Percentiles rank a stretch among this genome's conserved stretches.
phyloP scores from a whole-genome alignment of 805 yeast genomes.

The Priceomyces fermenticarens region DNA sequence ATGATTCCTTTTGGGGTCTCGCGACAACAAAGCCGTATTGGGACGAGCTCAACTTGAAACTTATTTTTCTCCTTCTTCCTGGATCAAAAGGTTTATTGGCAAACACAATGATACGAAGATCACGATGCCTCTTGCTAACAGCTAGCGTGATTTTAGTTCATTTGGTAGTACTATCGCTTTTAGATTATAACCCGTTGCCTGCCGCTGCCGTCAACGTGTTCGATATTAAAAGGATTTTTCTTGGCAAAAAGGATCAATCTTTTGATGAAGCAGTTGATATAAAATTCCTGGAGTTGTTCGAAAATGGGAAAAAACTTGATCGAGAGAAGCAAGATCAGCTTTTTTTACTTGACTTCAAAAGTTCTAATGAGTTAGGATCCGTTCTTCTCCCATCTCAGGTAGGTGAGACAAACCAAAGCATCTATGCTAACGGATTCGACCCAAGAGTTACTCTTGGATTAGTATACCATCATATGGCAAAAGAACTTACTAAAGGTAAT shows the following conservation, averaged over 20 bases:
- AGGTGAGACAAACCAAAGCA: constrained; percentile 5
- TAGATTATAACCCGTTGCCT: constrained; percentile 9
- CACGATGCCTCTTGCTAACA: constrained; percentile 14
- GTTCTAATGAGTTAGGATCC: constrained; percentile 5
- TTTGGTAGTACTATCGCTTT: constrained; percentile 9
- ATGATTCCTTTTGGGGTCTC: too few relatives aligned
- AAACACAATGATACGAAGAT: constrained; percentile 10
- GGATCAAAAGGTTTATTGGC: background rate
- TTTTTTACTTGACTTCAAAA: constrained; percentile 9
- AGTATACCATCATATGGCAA: constrained; percentile 14
- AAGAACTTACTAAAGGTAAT: background rate
- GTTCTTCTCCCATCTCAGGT: constrained; percentile 12
- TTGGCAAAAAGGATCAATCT: background rate
- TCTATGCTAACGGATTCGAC: constrained; percentile 19
- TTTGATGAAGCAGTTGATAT: constrained; percentile 1
- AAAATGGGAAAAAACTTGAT: background rate
- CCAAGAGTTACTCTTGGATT: constrained; percentile 27
- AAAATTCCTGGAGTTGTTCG: constrained; percentile 1
- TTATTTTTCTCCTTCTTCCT: background rate
- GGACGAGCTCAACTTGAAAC: background rate
- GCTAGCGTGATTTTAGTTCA: constrained; percentile 13
- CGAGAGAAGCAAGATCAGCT: constrained; percentile 6
- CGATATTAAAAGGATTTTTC: background rate
- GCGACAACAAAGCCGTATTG: too few relatives aligned
- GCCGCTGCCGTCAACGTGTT: constrained; percentile 3